Evolutionary conservation across 2,329 filamentous ascomycete genomes (phyloP).

Genomic region (Stachybotrys chartarum): DNA sequence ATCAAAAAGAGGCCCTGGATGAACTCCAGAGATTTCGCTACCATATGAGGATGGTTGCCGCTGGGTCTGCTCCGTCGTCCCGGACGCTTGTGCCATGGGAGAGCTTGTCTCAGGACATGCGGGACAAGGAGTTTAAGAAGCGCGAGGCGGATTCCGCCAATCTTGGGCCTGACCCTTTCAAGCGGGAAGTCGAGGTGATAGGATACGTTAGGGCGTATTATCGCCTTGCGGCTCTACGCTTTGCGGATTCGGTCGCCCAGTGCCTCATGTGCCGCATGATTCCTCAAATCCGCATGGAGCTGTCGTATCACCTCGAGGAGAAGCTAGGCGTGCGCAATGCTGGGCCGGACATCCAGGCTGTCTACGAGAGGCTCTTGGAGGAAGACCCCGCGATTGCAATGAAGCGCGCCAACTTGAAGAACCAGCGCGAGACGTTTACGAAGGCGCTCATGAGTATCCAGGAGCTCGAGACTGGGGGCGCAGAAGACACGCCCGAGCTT

Average conservation of each 20-base stretch:
- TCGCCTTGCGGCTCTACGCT: conserved; percentile 55
- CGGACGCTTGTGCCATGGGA: conserved; percentile 30
- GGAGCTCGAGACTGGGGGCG: conserved; percentile 28
- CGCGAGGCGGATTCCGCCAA: conserved; percentile 35
- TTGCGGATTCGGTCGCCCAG: conserved; percentile 49
- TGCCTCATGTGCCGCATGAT: conserved; percentile 42
- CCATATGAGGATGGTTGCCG: conserved; percentile 38
- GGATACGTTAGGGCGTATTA: conserved; percentile 64
- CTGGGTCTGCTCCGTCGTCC: conserved; percentile 15
- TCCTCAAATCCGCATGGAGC: conserved; percentile 31
- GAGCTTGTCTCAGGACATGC: conserved; percentile 41
- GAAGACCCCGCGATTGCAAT: conserved; percentile 37
- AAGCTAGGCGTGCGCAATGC: conserved; percentile 31
- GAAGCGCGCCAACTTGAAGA: conserved; percentile 32
- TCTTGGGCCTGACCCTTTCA: conserved; percentile 51
- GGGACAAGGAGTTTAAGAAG: conserved; percentile 32
- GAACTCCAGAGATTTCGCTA: conserved; percentile 41
- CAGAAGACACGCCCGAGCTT: conserved; percentile 4
- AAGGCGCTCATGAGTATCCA: conserved; percentile 39
- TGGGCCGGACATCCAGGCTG: conserved; percentile 14
- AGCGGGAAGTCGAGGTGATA: conserved; percentile 53
- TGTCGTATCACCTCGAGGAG: conserved; percentile 35
- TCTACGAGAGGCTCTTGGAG: conserved; percentile 39
- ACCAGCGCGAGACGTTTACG: conserved; percentile 37
- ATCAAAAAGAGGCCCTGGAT: conserved; percentile 37